Evolutionary conservation across 2,329 filamentous ascomycete genomes (phyloP).

Genomic region (Scytalidium lignicola): DNA sequence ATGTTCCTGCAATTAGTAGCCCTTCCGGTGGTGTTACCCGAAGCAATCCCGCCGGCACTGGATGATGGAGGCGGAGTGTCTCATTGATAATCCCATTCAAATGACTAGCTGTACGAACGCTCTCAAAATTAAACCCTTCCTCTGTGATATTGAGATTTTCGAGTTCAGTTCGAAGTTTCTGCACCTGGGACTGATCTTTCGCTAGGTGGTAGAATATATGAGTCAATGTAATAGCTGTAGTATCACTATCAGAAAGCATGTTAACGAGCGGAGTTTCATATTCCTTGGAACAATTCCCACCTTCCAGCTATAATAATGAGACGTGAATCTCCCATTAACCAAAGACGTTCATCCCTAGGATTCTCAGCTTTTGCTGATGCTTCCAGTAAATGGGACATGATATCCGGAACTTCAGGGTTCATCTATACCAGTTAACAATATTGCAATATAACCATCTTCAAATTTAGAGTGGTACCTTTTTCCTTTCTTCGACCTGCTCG

Average conservation of each 20-base stretch:
- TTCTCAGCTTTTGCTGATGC: slow-evolving; percentile 1
- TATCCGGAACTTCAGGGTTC: slow-evolving; percentile 10
- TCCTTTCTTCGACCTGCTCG: slow-evolving; percentile 9
- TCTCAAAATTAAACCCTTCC: slow-evolving; percentile 5
- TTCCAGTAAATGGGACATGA: slow-evolving; percentile 12
- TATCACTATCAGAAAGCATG: slow-evolving; percentile 26
- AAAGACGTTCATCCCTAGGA: neutral
- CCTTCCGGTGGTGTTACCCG: slow-evolving; percentile 34
- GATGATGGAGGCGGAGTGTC: slow-evolving; percentile 30
- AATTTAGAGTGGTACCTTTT: slow-evolving; percentile 4
- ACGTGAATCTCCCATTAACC: slow-evolving; percentile 8
- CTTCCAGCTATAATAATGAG: slow-evolving; percentile 29
- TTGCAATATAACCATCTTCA: no score
- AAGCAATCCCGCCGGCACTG: slow-evolving; percentile 29
- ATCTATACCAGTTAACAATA: slow-evolving; percentile 3
- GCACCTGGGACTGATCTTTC: slow-evolving; percentile 5
- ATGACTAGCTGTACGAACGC: slow-evolving; percentile 10
- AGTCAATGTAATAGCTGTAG: slow-evolving; percentile 32
- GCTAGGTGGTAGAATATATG: slow-evolving; percentile 33
- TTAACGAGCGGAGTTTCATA: no score
- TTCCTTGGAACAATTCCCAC: no score
- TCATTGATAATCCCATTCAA: slow-evolving; percentile 35
- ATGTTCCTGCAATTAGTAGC: slow-evolving; percentile 18
- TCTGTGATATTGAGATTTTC: neutral
- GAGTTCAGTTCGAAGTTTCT: slow-evolving; percentile 6